Base-by-base conservation (phyloP, 2,329 filamentous ascomycete species). In the Alternaria ventricosa region DNA sequence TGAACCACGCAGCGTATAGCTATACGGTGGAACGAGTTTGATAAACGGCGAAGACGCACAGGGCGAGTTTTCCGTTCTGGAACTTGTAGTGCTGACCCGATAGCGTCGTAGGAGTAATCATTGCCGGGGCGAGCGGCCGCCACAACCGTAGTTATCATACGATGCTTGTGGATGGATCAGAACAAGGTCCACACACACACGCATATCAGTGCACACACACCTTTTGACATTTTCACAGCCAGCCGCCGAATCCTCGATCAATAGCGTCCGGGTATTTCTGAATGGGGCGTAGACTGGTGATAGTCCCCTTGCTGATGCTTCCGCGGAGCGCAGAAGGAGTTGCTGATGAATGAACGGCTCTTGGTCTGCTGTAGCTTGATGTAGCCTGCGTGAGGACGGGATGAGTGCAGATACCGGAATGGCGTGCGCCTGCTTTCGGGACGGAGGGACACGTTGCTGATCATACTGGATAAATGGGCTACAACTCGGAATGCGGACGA, bases 121-220 rank as follows among this genome's bases (percentile, higher is more conserved):
- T 36, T 23, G 49, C 49, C 30, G 49, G 49, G 28, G 49, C 28
- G 49, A 30, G 49, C 13, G 49, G 49, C 49, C 49, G 49, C 49
- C 49, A 53, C 49, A 53, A 53, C 30, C 49, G 49, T 53, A 36
- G 49, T 53, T 23, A 53, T 53, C 49, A 53, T 53, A 53, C 49
- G 49, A 53, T 53, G 30, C 33, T 15, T 30, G 49, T 23, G 30
- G 36, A 41, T 6, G 33, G 30, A 36, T 20, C 49, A 41, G 49
- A 41, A n/a, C 8, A 20, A 53, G 49, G 49, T n/a, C 49, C 15
- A n/a, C 49, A 36, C 49, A 36, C 49, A 53, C 15, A 10, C 22
- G 49, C 36, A 53, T 25, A 53, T 53, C 28, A 53, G 49, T 53
- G 49, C 49, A 53, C 49, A 53, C 49, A 41, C 30, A 53, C 20